These are phyloP conservation scores for Sporothrix brunneoviolacea DNA, from an alignment of 2,329 filamentous ascomycete species.

Conservation along the genomic window DNA sequence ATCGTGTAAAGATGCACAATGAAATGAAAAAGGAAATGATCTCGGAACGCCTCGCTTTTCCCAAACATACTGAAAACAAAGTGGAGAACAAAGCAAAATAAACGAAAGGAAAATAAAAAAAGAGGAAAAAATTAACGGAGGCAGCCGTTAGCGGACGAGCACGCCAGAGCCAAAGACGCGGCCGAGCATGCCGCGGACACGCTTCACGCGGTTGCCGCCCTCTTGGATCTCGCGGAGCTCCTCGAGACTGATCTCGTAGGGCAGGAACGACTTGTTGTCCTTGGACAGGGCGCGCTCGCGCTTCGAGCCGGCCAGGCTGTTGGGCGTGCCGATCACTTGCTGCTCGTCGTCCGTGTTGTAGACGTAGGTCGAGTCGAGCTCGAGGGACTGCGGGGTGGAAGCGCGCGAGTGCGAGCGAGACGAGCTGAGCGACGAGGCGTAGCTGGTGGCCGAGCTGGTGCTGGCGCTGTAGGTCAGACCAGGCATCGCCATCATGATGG, in stretches of 20 bases:
- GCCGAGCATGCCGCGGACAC: conserved; percentile 45
- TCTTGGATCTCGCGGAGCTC: conserved; percentile 46
- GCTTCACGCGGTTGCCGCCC: conserved; percentile 39
- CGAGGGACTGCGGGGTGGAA: conserved; percentile 42
- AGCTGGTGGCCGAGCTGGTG: conserved; percentile 38
- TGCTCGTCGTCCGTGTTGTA: conserved; percentile 37
- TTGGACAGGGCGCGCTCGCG: conserved; percentile 15
- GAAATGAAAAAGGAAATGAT: neutral
- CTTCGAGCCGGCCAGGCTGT: conserved; percentile 17
- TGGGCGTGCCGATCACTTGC: conserved; percentile 27
- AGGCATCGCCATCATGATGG: conserved; percentile 30
- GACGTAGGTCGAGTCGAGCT: conserved; percentile 37
- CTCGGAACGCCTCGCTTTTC: conserved; percentile 16
- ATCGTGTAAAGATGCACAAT: neutral
- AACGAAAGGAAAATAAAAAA: conserved; percentile 3
- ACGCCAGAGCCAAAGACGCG: conserved; percentile 42
- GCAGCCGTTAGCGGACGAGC: conserved; percentile 32
- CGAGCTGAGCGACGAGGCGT: conserved; percentile 40
- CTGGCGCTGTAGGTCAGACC: conserved; percentile 39
- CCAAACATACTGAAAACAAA: neutral
- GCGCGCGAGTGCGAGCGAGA: conserved; percentile 40
- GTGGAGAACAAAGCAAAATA: neutral
- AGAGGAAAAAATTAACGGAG: neutral
- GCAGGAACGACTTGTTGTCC: conserved; percentile 31
- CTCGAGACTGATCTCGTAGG: conserved; percentile 50